Evolutionary conservation across 306 rosid species (phyloP).

Genomic region (Vigna unguiculata): DNA sequence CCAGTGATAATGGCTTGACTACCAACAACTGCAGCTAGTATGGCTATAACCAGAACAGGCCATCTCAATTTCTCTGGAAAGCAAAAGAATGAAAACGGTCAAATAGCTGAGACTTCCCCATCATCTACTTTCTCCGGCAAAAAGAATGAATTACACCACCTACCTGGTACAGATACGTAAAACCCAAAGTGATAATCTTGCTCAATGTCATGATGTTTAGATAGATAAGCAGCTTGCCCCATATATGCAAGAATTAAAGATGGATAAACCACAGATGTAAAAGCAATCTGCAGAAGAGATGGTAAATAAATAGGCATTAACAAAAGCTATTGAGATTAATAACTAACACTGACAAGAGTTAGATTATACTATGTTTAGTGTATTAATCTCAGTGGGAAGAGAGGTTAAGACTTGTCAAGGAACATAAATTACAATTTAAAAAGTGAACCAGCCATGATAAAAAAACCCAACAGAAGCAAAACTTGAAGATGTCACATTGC

Average conservation of each 20-base stretch:
- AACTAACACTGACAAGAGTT: neutral
- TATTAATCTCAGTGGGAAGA: neutral
- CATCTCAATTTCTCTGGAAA: constrained; percentile 78
- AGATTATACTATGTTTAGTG: neutral
- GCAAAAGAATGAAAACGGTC: constrained; percentile 38
- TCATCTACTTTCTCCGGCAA: constrained; percentile 39
- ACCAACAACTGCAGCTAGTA: constrained; percentile 95
- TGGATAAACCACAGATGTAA: constrained; percentile 93
- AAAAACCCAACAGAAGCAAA: constrained; percentile 2
- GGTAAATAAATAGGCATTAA: constrained; percentile 35
- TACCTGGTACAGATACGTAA: constrained; percentile 96
- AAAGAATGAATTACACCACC: constrained; percentile 38
- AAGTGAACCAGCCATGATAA: neutral
- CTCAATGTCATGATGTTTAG: constrained; percentile 56
- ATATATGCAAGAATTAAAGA: constrained; percentile 90
- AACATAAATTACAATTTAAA: constrained; percentile 20
- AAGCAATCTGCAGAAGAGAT: constrained; percentile 84
- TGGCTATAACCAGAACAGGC: constrained; percentile 92
- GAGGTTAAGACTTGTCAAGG: constrained; percentile 18
- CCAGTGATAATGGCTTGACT: constrained; percentile 98
- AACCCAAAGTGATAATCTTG: constrained; percentile 62
- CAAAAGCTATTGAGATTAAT: constrained; percentile 6
- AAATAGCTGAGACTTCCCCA: constrained; percentile 43
- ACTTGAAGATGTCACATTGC: constrained; percentile 16
- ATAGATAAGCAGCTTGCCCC: constrained; percentile 98